Conservation (phyloP, 75 land plant species). For the Pinus tabuliformis region DNA sequence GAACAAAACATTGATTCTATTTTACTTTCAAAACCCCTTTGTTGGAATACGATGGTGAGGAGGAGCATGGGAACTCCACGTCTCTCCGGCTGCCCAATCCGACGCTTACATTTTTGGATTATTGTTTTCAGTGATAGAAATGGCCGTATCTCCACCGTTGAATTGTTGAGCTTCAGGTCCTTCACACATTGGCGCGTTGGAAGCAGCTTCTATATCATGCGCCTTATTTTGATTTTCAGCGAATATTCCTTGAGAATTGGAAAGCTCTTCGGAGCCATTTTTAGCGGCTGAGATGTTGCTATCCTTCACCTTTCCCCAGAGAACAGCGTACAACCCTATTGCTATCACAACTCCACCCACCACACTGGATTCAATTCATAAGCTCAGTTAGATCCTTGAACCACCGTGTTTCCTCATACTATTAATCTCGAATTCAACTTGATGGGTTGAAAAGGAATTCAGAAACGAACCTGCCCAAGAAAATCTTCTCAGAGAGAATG, state of each 20-base stretch:
- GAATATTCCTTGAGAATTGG: background rate
- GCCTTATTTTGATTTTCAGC: background rate
- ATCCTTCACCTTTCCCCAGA: background rate
- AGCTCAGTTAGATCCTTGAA: background rate
- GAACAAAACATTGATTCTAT: no score
- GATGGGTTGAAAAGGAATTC: background rate
- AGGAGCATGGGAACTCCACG: no score
- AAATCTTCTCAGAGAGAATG: conserved; percentile 58
- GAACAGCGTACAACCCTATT: background rate
- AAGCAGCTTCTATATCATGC: background rate
- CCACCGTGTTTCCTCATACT: background rate
- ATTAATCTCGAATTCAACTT: background rate
- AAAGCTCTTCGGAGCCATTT: background rate
- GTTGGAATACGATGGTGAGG: no score
- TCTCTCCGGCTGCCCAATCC: no score
- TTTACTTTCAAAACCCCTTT: no score
- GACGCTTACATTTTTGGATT: no score
- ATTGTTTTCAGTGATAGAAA: no score
- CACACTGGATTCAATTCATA: background rate
- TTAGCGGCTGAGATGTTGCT: background rate
- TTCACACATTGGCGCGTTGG: no score
- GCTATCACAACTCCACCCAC: background rate
- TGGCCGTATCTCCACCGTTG: no score
- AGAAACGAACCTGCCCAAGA: conserved; percentile 48
- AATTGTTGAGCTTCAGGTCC: no score